These are phyloP conservation scores for Paspalum notatum DNA, from an alignment of 176 grass and related monocot species.

Conservation along the genomic window DNA sequence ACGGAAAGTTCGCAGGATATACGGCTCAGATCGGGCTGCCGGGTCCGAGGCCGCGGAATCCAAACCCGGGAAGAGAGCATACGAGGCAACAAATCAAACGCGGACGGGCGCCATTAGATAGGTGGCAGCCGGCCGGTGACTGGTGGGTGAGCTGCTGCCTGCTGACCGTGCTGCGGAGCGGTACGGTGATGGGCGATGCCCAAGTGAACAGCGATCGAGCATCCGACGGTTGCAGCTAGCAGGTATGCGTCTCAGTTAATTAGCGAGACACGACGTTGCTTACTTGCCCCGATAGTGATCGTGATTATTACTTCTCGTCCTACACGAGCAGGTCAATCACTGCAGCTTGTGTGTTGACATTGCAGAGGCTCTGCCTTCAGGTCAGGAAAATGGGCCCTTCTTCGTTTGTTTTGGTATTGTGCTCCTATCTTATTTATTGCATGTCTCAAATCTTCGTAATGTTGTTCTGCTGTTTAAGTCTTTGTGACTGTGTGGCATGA, in stretches of 20 bases:
- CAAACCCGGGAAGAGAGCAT: constrained; percentile 23
- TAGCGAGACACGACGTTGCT: background rate
- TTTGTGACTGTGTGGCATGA: background rate
- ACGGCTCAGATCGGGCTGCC: background rate
- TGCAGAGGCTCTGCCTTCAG: background rate
- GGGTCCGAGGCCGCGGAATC: background rate
- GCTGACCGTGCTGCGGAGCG: too few species aligned
- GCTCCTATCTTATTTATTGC: background rate
- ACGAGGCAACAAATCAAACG: constrained; percentile 34
- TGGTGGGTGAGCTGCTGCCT: background rate
- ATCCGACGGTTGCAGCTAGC: background rate
- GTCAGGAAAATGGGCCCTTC: background rate
- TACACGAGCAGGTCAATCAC: background rate
- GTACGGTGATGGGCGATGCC: background rate
- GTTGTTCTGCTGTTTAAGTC: too few species aligned
- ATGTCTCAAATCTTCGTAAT: background rate
- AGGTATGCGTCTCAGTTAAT: background rate
- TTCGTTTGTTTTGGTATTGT: background rate
- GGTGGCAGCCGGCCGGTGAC: too few species aligned
- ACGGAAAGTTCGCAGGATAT: constrained; percentile 40
- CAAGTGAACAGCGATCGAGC: constrained; percentile 1
- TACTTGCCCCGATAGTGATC: background rate
- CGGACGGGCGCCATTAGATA: background rate
- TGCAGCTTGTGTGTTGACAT: background rate
- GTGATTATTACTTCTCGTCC: background rate